Base-by-base conservation (phyloP, 306 rosid species). In the Begonia masoniana region DNA sequence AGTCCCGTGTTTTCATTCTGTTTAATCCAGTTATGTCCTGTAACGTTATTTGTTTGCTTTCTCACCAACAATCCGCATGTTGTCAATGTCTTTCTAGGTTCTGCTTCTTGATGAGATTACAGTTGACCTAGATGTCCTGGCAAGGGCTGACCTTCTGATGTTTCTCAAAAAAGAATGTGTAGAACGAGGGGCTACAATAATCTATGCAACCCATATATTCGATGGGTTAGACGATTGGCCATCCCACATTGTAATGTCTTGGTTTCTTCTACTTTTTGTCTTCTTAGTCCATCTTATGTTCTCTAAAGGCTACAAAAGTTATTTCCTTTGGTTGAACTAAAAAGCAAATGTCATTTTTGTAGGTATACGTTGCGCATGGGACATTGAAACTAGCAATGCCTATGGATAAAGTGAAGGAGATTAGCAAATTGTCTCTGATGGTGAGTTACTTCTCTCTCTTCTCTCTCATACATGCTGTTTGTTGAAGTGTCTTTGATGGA, bases 91-190 rank as follows among this genome's bases (percentile, higher is more conserved):
- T 31, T 31, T 63, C 6, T 59, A 89, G 95, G 97, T 85, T 62
- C 97, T 91, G 67, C 95, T 91, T 59, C 96, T 91, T 9, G 97
- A 91, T 64, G 97, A 85, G 82, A 91, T 91, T 69, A 91, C 97
- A 11, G 97, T 91, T 46, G 97, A 91, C 77, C 96, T 91, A 46
- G 96, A 91, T 62, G 97, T 91, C 65, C 91, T 91, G 24, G 94
- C 95, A 21, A 80, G 97, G 80, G 95, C 97, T 52, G 88, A 81
- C 70, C 97, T 91, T 46, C 67, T 91, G 46, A 78, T 13, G 72
- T 85, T 91, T 62, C 63, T 91, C 47, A 83, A 43, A 60, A 91
- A 79, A 74, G 97, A 91, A 79, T 85, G 97, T 55, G 88, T 74
- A 3, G 97, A 80, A 70, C 74, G 88, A 58, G 91, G 95, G 17